phyloP scores from a whole-genome alignment of 2,329 filamentous ascomycete genomes.

The Calonectria pseudoturangicola region DNA sequence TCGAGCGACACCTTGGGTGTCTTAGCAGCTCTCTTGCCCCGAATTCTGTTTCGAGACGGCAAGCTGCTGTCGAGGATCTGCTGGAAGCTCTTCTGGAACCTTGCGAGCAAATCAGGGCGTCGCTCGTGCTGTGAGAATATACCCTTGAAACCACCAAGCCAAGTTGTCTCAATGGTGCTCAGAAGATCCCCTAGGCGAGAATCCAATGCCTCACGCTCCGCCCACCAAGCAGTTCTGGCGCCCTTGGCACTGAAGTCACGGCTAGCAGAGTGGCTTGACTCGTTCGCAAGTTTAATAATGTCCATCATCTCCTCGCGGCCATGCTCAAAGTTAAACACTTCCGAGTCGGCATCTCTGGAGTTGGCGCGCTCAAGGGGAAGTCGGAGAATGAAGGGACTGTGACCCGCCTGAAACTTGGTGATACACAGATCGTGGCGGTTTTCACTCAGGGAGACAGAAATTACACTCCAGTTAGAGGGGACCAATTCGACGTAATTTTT shows the following conservation, averaged over 20 bases:
- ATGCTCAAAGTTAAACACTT: slow-evolving; percentile 88
- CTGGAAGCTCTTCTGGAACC: slow-evolving; percentile 87
- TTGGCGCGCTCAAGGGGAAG: slow-evolving; percentile 89
- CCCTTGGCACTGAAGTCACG: slow-evolving; percentile 84
- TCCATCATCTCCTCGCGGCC: slow-evolving; percentile 87
- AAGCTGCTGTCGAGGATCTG: slow-evolving; percentile 88
- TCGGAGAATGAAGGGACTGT: slow-evolving; percentile 89
- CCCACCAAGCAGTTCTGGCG: slow-evolving; percentile 92
- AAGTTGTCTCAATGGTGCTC: slow-evolving; percentile 90
- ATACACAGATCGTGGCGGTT: slow-evolving; percentile 89
- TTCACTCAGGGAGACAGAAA: slow-evolving; percentile 90
- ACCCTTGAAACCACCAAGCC: slow-evolving; percentile 95
- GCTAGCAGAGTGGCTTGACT: slow-evolving; percentile 81
- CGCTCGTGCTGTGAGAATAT: slow-evolving; percentile 87
- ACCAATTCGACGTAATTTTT: slow-evolving; percentile 90
- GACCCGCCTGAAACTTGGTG: slow-evolving; percentile 85
- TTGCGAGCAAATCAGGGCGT: slow-evolving; percentile 78
- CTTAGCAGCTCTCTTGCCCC: slow-evolving; percentile 71
- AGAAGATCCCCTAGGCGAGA: slow-evolving; percentile 84
- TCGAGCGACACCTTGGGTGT: slow-evolving; percentile 69
- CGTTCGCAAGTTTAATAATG: slow-evolving; percentile 88
- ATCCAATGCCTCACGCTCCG: slow-evolving; percentile 87
- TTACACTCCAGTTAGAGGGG: slow-evolving; percentile 86
- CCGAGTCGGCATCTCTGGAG: slow-evolving; percentile 84
- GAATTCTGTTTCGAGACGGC: slow-evolving; percentile 83